A percentile compares a stretch with the other conserved stretches of the same genome.
These are phyloP conservation scores for Zalaria obscura DNA, from an alignment of 2,329 filamentous ascomycete genomes.

Conservation along the genomic window DNA sequence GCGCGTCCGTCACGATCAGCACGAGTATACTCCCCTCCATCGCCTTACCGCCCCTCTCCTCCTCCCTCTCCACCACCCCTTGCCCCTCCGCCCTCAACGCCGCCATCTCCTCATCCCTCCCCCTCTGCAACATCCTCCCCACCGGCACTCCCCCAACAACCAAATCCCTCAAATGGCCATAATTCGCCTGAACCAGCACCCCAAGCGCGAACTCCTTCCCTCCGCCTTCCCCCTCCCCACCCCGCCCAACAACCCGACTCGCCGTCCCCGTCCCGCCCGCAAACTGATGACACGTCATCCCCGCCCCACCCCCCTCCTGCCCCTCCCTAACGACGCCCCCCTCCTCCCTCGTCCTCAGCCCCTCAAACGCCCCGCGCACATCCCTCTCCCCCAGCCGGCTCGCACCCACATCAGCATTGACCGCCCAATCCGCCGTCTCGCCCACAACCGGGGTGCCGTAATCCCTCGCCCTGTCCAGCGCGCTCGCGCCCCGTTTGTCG, in stretches of 20 bases:
- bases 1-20: conserved; percentile 46
- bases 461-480: conserved; percentile 5
- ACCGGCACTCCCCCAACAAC: conserved; percentile 47
- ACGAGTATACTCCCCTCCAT: conserved; percentile 50
- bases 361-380: conserved; percentile 50
- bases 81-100: neutral
- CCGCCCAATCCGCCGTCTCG: conserved; percentile 12
- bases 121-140: conserved; percentile 36
- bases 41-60: conserved; percentile 24
- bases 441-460: conserved; percentile 13
- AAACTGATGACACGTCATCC: conserved; percentile 52
- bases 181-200: conserved; percentile 52
- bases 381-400: conserved; percentile 26
- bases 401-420: conserved; percentile 7
- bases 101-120: neutral
- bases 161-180: conserved; percentile 43
- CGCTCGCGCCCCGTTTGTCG: conserved; percentile 18
- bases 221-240: conserved; percentile 15
- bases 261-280: conserved; percentile 54
- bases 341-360: conserved; percentile 46
- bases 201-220: conserved; percentile 41
- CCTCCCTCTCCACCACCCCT: neutral
- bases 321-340: conserved; percentile 51
- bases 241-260: conserved; percentile 40
- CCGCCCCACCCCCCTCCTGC: conserved; percentile 51